These are phyloP conservation scores for Daedalea quercina DNA, from an alignment of 768 basidiomycete genomes.

Conservation along the genomic window DNA sequence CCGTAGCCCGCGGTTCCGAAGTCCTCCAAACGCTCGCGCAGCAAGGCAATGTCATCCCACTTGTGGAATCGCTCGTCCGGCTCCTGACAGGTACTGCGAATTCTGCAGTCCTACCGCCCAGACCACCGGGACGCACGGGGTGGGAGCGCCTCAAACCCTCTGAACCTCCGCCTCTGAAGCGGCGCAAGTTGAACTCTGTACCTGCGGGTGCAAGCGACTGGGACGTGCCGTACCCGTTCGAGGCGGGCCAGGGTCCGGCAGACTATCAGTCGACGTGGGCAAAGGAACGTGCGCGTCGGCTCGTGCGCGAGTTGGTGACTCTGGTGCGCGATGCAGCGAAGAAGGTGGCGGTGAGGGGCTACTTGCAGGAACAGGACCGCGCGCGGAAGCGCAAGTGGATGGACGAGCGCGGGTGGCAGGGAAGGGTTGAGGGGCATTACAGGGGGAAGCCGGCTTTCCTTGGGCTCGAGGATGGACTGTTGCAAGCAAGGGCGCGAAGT, in stretches of 20 bases:
- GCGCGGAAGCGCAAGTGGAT: conserved; percentile 2
- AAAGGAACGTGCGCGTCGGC: conserved; percentile 50
- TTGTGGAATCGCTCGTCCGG: conserved; percentile 55
- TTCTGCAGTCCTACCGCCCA: conserved; percentile 4
- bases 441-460: conserved; percentile 28
- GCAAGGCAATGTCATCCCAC: conserved; percentile 61
- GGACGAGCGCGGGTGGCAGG: conserved; percentile 1
- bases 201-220: conserved; percentile 79
- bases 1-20: conserved; percentile 42
- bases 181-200: conserved; percentile 56
- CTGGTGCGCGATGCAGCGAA: conserved; percentile 54
- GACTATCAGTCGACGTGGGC: conserved; percentile 64
- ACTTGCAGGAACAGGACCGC: conserved; percentile 16
- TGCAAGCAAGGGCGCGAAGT: not conserved
- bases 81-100: conserved; percentile 38
- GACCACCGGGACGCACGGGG: conserved; percentile 1
- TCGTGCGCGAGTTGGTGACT: conserved; percentile 53
- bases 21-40: conserved; percentile 51
- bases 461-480: conserved; percentile 14
- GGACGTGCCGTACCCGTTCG: conserved; percentile 80
- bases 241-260: conserved; percentile 60
- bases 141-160: conserved; percentile 7
- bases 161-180: conserved; percentile 37
- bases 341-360: conserved; percentile 55
- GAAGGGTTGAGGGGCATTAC: conserved; percentile 23